Base-by-base conservation (phyloP, 768 basidiomycete species). In the Hydnomerulius pinastri region DNA sequence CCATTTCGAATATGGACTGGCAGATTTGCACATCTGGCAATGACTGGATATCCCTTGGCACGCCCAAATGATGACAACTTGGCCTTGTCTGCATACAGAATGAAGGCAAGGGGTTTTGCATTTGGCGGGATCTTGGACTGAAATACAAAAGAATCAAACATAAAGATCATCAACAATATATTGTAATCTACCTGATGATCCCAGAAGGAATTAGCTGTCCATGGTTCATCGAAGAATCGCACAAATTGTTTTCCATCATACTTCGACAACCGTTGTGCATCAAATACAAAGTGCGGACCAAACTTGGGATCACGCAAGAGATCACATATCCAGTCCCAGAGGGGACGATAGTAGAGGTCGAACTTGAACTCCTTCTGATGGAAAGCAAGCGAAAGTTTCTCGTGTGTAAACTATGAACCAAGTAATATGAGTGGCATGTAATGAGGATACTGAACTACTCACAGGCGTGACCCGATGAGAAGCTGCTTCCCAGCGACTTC, bases 11-110 rank as follows among this genome's bases (percentile, higher is more conserved):
- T 63, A 0, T 64, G 24, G 2, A 59, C 54, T 2, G 68, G 68
- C 4, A 77, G 54, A 49, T 73, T 71, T 0, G 56, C 67, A 40
- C 66, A 64, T 7, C 65, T 48, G 1, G 60, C 67, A 35, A 75
- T 56, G 4, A 74, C 68, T 0, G 70, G 73, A 47, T 75, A 71
- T 0, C 64, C 74, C 49, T 73, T 72, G 27, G 57, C 61, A 0
- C 68, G 71, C 0, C 73, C 71, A 50, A 71, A 71, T 2, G 67
- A 64, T 5, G 71, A 74, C 0, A 75, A 57, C 7, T 65, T 55
- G 1, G 69, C 68, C 40, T 75, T 76, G 55, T 76, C 72, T 8
- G 73, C 70, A 62, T 74, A 75, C 0, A 76, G 33, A 21, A 74
- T 68, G 15, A 71, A 59, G 6, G 52, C 52, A 12, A 72, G 56